These are phyloP conservation scores for Leucaena leucocephala DNA, from an alignment of 306 rosid genomes.

Conservation along the genomic window DNA sequence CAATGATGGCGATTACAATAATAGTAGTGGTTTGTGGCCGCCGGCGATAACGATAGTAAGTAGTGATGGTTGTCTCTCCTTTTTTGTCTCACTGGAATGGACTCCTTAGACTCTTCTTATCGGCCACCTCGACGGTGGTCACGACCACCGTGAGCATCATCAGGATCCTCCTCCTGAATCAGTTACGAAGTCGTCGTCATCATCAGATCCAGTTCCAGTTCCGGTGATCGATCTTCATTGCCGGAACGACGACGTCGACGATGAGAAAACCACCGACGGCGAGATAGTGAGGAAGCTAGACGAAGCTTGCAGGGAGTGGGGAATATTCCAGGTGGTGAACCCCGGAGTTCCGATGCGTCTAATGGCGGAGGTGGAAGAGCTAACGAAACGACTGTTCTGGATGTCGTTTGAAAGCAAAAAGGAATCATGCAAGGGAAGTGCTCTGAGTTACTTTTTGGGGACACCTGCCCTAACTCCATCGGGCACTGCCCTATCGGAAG, in stretches of 20 bases:
- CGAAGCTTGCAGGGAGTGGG: slow-evolving; percentile 59
- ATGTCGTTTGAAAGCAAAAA: slow-evolving; percentile 51
- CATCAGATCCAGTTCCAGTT: slow-evolving; percentile 37
- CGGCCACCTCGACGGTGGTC: too few relatives aligned
- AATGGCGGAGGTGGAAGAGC: slow-evolving; percentile 40
- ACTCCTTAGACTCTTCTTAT: too few relatives aligned
- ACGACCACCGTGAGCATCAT: neutral
- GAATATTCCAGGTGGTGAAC: slow-evolving; percentile 61
- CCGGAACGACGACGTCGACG: slow-evolving; percentile 16
- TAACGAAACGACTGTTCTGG: slow-evolving; percentile 42
- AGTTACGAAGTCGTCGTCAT: neutral
- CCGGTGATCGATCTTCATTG: slow-evolving; percentile 44
- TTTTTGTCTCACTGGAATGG: too few relatives aligned
- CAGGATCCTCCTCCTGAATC: neutral
- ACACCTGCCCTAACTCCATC: slow-evolving; percentile 49
- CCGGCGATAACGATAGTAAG: too few relatives aligned
- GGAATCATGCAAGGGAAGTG: slow-evolving; percentile 27
- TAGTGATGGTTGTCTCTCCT: too few relatives aligned
- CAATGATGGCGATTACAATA: too few relatives aligned
- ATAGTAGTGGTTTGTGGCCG: too few relatives aligned
- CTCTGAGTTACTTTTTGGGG: slow-evolving; percentile 53
- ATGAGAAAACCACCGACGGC: too few relatives aligned
- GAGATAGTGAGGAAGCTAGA: slow-evolving; percentile 26
- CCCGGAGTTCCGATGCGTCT: slow-evolving; percentile 61
- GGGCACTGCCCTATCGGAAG: slow-evolving; percentile 38